Evolutionary conservation across 176 grass and related monocot genomes (phyloP), one percentile per base, ranked within the genome.

Genomic region (Raddia distichophylla): DNA sequence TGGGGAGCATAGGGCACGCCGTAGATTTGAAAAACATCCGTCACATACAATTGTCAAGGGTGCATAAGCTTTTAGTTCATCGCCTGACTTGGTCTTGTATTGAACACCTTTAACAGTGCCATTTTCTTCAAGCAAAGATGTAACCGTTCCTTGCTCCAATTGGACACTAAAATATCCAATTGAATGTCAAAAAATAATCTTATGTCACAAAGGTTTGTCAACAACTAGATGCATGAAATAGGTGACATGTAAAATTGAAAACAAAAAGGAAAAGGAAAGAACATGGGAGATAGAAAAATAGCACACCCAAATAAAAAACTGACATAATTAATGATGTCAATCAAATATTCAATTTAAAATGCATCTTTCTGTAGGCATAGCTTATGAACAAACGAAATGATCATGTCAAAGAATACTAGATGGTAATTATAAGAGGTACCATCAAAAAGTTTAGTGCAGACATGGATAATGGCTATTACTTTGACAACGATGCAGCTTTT

Each of bases 31-130:
- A 79, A 99, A 99, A 73, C 96, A 99, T n/a, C 96, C 93, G 63
- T 99, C 96, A 64, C 96, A 99, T 67, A 99, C 96, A 79, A 99
- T 91, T 6, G 93, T 99, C 47, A 99, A 81, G 72, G 96, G 93
- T 53, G 96, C 93, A 86, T 84, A 83, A 37, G 91, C 90, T 67
- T 91, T 91, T 34, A 82, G 74, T 76, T 93, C 96, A 90, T 94
- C 93, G 80, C 93, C 91, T 34, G 84, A 91, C 77, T 89, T 99
- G 40, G 69, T 91, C 82, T 99, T 99, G 87, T 95, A 99, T 67
- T 86, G 66, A 49, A 99, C 93, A 75, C 96, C 96, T 61, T 91
- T 93, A 45, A 99, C 89, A 54, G 73, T 90, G 77, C 96, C 90
- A 51, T 91, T 88, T 91, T 99, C 91, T 93, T 95, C 96, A 75